Evolutionary conservation across 768 basidiomycete species (phyloP), one percentile per base, ranked within the genome.

Genomic region (Lactarius evosmus): DNA sequence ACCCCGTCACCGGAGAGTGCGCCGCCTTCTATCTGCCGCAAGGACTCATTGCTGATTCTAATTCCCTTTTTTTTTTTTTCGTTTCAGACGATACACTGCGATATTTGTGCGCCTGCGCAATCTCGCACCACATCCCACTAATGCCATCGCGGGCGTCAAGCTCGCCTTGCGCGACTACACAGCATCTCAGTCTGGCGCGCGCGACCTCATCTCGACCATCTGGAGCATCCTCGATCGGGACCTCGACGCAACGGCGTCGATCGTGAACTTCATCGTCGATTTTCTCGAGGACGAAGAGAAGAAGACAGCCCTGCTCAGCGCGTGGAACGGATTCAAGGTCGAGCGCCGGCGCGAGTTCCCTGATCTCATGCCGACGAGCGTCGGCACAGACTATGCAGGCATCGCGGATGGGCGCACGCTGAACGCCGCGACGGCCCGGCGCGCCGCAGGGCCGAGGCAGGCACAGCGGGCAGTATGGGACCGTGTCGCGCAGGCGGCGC

Each of bases 291-390:
- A 92, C 40, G 86, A 87, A 54, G 92, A 94, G 25, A 95, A 97
- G 82, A 88, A 88, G 61, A 79, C 81, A 38, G 87, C 85, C 60
- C 72, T 98, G 1, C 75, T 95, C 57, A 70, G 78, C 0, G 88
- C 91, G 0, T 91, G 95, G 88, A 91, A 89, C 56, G 85, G 85
- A 1, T 94, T 95, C 74, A 86, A 87, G 61, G 78, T 91, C 32
- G 91, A 96, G 90, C 89, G 91, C 85, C 88, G 86, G 22, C 84
- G 85, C 72, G 86, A 93, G 68, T 93, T 94, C 77, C 93, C 94
- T 0, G 87, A 93, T 55, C 80, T 95, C 5, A 73, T 80, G 0
- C 86, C 87, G 4, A 78, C 80, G 3, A 73, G 83, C 3, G 72
- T 80, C 0, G 87, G 88, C 9, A 77, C 84, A 0, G 86, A 85